Percentiles rank a stretch among this genome's conserved stretches.
phyloP scores from a whole-genome alignment of 202 grass and related monocot genomes.

The Dendrocalamus latiflorus region DNA sequence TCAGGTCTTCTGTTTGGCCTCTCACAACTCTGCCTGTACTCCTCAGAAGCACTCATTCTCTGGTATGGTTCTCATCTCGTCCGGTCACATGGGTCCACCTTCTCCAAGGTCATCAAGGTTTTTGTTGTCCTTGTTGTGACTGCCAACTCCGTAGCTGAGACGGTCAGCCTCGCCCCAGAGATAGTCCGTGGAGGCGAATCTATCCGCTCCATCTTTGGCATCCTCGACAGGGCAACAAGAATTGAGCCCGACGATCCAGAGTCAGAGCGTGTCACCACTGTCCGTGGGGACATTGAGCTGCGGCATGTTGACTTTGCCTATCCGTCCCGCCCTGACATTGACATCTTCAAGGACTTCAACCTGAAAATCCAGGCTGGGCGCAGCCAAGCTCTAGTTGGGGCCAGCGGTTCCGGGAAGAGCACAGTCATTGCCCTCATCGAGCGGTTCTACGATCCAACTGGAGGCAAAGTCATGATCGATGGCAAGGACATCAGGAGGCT shows the following conservation, averaged over 20 bases:
- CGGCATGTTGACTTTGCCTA: slow-evolving; percentile 86
- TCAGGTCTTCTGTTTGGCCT: slow-evolving; percentile 84
- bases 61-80: slow-evolving; percentile 96
- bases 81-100: slow-evolving; percentile 67
- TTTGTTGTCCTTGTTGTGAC: slow-evolving; percentile 98
- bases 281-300: slow-evolving; percentile 83
- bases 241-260: slow-evolving; percentile 84
- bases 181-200: slow-evolving; percentile 89
- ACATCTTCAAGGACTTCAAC: slow-evolving; percentile 98
- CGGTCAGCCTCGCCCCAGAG: slow-evolving; percentile 89
- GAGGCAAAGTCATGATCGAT: slow-evolving; percentile 78
- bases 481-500: slow-evolving; percentile 74
- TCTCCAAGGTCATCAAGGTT: slow-evolving; percentile 99
- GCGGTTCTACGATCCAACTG: slow-evolving; percentile 80
- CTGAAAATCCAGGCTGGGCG: slow-evolving; percentile 77
- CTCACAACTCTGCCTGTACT: slow-evolving; percentile 85
- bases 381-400: slow-evolving; percentile 83
- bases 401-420: slow-evolving; percentile 92
- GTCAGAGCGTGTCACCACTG: slow-evolving; percentile 56
- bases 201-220: slow-evolving; percentile 85
- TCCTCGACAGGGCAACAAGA: slow-evolving; percentile 73
- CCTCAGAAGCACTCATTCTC: slow-evolving; percentile 87
- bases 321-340: slow-evolving; percentile 66
- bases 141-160: slow-evolving; percentile 90
- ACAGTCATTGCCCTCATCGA: slow-evolving; percentile 81